Percentiles rank a stretch among this genome's conserved stretches.
Conservation (phyloP, 75 land plant genomes). For the Chamaecyparis obtusa region DNA sequence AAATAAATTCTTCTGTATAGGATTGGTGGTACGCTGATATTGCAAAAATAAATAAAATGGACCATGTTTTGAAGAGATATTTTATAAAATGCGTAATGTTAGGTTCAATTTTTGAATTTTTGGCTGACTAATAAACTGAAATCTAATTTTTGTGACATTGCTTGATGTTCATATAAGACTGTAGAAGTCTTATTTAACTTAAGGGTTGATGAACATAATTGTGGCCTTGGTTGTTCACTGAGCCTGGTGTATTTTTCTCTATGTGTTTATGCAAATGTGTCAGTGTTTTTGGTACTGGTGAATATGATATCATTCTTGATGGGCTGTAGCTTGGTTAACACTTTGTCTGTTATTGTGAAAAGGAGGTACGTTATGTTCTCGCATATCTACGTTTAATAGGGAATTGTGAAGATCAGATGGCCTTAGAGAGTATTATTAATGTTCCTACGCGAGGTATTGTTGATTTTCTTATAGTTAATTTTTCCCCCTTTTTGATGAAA, state of each 20-base stretch:
- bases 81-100: neutral
- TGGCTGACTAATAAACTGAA: neutral
- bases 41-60: too few species aligned
- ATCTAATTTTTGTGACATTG: neutral
- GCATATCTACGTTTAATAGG: conserved; percentile 21
- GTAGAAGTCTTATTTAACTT: neutral
- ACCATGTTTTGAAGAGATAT: too few species aligned
- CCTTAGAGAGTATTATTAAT: conserved; percentile 22
- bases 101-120: neutral
- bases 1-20: too few species aligned
- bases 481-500: too few species aligned
- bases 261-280: neutral
- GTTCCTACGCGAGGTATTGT: conserved; percentile 27
- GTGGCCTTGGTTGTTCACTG: neutral
- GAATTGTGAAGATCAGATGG: conserved; percentile 15
- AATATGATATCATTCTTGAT: neutral
- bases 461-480: neutral
- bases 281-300: neutral
- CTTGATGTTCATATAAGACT: neutral
- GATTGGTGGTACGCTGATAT: too few species aligned
- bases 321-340: neutral
- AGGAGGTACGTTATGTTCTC: conserved; percentile 15
- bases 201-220: neutral
- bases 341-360: neutral
- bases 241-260: neutral